Conservation (phyloP, 257 asterid genomes). For the Solanum sitiens region DNA sequence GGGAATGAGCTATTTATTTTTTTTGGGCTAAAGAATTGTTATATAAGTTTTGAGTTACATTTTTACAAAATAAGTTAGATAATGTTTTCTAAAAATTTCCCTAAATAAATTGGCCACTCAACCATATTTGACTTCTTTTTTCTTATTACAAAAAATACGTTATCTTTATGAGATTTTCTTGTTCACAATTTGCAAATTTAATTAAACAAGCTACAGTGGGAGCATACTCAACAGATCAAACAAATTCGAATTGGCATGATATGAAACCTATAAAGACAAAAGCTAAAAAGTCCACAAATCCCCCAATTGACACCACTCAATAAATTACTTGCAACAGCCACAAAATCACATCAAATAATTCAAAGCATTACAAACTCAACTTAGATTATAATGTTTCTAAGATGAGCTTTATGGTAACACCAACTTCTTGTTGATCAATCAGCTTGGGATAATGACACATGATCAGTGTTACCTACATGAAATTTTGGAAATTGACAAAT, state of each 20-base stretch:
- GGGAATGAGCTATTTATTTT: too few relatives aligned
- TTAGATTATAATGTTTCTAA: not conserved
- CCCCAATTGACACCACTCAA: not conserved
- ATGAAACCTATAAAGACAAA: too few relatives aligned
- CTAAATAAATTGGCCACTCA: not conserved
- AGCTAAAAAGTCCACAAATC: not conserved
- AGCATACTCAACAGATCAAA: not conserved
- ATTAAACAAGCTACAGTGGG: not conserved
- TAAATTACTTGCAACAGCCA: not conserved
- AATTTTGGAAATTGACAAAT: not conserved
- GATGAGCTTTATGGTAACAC: slow-evolving; percentile 1
- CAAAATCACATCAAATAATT: not conserved
- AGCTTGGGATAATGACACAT: slow-evolving; percentile 53
- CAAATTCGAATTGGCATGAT: not conserved
- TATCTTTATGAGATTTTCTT: too few relatives aligned
- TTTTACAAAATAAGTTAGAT: not conserved
- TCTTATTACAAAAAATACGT: too few relatives aligned
- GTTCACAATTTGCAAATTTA: too few relatives aligned
- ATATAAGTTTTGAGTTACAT: not conserved
- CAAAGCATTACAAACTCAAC: not conserved
- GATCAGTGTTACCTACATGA: slow-evolving; percentile 17
- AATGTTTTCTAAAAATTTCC: not conserved
- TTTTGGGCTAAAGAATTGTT: not conserved
- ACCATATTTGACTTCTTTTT: not conserved
- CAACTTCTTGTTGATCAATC: slow-evolving; percentile 28